phyloP scores from a whole-genome alignment of 2,329 filamentous ascomycete genomes.

The Fusarium napiforme region DNA sequence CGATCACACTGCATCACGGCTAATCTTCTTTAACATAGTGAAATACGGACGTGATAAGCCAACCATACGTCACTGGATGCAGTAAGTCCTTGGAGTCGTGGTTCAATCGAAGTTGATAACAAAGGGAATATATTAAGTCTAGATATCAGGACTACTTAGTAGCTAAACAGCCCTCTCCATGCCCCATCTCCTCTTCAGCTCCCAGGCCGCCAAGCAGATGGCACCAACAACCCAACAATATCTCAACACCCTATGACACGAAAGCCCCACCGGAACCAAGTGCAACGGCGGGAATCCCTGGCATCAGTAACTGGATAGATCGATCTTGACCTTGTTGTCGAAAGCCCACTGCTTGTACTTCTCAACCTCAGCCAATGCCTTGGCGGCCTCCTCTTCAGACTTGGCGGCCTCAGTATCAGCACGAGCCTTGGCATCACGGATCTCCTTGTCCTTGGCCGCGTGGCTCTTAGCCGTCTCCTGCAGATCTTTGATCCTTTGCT shows the following conservation, averaged over 20 bases:
- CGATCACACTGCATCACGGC: fast-evolving
- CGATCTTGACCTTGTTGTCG: not conserved
- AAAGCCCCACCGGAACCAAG: not conserved
- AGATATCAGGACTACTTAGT: not conserved
- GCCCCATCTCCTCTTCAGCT: not conserved
- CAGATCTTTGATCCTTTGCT: not conserved
- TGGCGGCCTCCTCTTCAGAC: not conserved
- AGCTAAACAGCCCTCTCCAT: not conserved
- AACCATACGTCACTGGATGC: too few relatives aligned
- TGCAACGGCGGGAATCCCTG: not conserved
- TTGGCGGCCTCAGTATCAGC: not conserved
- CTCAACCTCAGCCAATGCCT: not conserved
- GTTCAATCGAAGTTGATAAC: not conserved
- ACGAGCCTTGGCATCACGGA: not conserved
- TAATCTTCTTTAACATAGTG: not conserved
- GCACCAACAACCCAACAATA: not conserved
- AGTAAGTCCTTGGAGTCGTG: not conserved
- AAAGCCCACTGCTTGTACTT: not conserved
- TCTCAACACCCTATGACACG: not conserved
- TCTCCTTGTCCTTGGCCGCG: not conserved
- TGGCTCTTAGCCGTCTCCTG: not conserved
- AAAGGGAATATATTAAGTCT: not conserved
- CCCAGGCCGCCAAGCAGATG: not conserved
- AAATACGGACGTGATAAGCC: fast-evolving
- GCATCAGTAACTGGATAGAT: not conserved